These are phyloP conservation scores for Bassia scoparia DNA, from an alignment of 148 eudicot genomes.

Conservation along the genomic window DNA sequence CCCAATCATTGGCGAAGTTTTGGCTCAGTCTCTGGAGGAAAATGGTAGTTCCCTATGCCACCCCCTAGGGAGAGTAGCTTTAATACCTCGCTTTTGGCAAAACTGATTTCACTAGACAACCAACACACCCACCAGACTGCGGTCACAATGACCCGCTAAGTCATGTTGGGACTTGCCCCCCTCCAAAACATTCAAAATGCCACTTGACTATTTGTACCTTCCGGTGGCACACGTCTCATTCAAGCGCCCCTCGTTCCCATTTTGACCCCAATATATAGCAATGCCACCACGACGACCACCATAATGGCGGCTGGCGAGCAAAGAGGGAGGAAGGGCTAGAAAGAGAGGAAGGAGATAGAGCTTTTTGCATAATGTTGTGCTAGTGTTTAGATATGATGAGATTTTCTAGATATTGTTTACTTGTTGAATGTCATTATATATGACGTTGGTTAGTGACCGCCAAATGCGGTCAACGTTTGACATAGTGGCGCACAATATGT, in stretches of 20 bases:
- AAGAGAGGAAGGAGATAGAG: conserved; percentile 28
- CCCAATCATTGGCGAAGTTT: conserved; percentile 29
- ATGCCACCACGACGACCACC: conserved; percentile 27
- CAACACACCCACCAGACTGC: conserved; percentile 32
- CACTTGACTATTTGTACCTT: conserved; percentile 40
- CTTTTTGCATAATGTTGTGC: conserved; percentile 26
- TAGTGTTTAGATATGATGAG: too few species aligned
- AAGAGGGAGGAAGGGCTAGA: conserved; percentile 31
- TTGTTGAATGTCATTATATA: conserved; percentile 15
- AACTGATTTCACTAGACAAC: conserved; percentile 33
- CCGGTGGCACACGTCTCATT: conserved; percentile 45
- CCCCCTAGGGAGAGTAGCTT: conserved; percentile 44
- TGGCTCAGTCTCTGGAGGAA: conserved; percentile 34
- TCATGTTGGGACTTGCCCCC: conserved; percentile 40
- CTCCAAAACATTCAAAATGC: conserved; percentile 47
- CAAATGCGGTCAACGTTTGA: conserved; percentile 29
- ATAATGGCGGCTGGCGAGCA: conserved; percentile 15
- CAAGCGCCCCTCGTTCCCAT: conserved; percentile 39
- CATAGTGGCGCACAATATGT: conserved; percentile 13
- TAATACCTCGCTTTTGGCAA: conserved; percentile 39
- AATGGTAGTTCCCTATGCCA: conserved; percentile 46
- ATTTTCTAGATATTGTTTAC: not conserved
- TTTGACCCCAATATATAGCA: conserved; percentile 52
- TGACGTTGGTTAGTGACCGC: not conserved
- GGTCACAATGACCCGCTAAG: conserved; percentile 53